A percentile compares a stretch with the other conserved stretches of the same genome.
Conservation (phyloP, 2,329 filamentous ascomycete species). For the Sarocladium brachiariae region DNA sequence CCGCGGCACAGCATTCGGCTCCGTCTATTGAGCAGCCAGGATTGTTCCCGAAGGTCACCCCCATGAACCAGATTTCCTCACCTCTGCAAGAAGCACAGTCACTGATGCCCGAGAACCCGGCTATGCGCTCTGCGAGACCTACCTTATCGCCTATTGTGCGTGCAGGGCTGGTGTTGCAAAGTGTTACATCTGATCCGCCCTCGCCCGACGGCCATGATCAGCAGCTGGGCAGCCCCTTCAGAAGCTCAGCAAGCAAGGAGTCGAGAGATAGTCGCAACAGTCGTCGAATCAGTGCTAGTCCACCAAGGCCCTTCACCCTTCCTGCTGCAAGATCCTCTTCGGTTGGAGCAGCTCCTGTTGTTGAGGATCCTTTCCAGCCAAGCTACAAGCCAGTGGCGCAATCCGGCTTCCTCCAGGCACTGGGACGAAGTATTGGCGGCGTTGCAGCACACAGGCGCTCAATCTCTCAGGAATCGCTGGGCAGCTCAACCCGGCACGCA, state of each 20-base stretch:
- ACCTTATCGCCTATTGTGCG: constrained; percentile 52
- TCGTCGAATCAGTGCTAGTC: constrained; percentile 23
- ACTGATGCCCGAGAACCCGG: constrained; percentile 20
- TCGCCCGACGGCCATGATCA: constrained; percentile 46
- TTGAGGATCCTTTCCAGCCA: constrained; percentile 23
- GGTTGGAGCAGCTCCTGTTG: constrained; percentile 6
- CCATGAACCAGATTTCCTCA: constrained; percentile 30
- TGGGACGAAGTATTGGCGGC: constrained; percentile 20
- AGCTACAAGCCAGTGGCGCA: constrained; percentile 21
- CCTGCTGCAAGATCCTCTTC: constrained; percentile 11
- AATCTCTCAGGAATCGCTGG: constrained; percentile 19
- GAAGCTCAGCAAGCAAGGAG: constrained; percentile 31
- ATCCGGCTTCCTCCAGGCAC: constrained; percentile 25
- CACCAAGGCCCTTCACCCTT: constrained; percentile 18
- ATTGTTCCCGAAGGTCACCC: constrained; percentile 24
- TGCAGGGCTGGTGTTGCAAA: constrained; percentile 49
- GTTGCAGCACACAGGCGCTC: constrained; percentile 7
- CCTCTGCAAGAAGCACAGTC: constrained; percentile 28
- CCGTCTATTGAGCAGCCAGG: constrained; percentile 13
- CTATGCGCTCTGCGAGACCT: constrained; percentile 30
- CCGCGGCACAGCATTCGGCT: background rate
- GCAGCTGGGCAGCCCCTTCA: constrained; percentile 50
- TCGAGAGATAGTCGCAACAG: constrained; percentile 20
- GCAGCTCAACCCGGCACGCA: constrained; percentile 27
- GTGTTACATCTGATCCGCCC: constrained; percentile 51